Base-by-base conservation (phyloP, 139 green algal genomes). In the Micromonas pusilla region DNA sequence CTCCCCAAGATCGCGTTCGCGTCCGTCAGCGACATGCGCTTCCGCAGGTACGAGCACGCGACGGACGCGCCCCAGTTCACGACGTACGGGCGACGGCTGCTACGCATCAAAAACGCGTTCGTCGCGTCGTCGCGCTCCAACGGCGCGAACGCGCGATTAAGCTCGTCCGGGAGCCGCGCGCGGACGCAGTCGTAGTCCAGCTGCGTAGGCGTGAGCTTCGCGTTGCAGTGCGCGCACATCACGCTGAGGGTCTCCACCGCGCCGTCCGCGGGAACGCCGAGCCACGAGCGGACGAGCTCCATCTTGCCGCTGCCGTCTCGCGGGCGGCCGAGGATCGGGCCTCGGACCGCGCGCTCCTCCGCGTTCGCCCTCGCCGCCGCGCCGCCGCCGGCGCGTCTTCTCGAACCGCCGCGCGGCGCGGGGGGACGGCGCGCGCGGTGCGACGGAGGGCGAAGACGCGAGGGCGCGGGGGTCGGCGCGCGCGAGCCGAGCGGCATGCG, bases 1-100 rank as follows among this genome's bases (percentile, higher is more conserved):
- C 66, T 13, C 1, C 76, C 76, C 3, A 74, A 31, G 19, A 74
- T 31, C 3, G 53, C 76, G 76, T 81, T 75, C 30, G 76, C 76
- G 32, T 73, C 62, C 4, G 76, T 81, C 20, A 66, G 13, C 3
- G 76, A 81, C 34, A 78, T 54, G 3, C 26, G 13, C 30, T 28
- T 53, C 20, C 76, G 76, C 3, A 76, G 65, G 20, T 63, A 9
- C n/a, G 52, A 78, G 32, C 62, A 73, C 76, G 25, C n/a, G 28
- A 3, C 5, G 1, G 31, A 20, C 62, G 25, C 21, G 0, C 63
- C 32, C 76, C 4, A 53, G 66, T 52, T 64, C n/a, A 34, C 32
- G n/a, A 31, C 16, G 21, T 1, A n/a, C 37, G 37, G 23, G 3
- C 39, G 38, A 4, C 2, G 0, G 0, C 19, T 23, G 19, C 32